These are phyloP conservation scores for Xylaria flabelliformis DNA, from an alignment of 495 filamentous ascomycete genomes.

Conservation along the genomic window DNA sequence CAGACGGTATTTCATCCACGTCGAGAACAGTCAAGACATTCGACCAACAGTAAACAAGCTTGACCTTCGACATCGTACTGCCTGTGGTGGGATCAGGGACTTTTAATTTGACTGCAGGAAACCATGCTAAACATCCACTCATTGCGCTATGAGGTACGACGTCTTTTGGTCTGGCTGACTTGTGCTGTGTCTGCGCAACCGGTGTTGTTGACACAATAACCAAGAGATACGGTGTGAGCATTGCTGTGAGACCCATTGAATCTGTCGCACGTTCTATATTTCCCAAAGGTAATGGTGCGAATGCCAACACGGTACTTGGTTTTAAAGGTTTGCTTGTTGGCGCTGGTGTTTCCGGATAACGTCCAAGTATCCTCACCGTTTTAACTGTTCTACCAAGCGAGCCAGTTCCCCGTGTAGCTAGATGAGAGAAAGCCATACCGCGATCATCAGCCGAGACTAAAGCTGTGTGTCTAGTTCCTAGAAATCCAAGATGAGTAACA, in stretches of 20 bases:
- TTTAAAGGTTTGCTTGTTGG: constrained; percentile 70
- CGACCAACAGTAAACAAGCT: constrained; percentile 98
- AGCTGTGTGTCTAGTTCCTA: constrained; percentile 94
- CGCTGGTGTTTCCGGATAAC: constrained; percentile 75
- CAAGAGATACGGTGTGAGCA: constrained; percentile 93
- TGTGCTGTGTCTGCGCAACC: constrained; percentile 93
- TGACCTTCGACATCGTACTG: constrained; percentile 69
- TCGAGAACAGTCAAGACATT: constrained; percentile 93
- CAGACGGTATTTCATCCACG: constrained; percentile 73
- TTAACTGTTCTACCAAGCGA: constrained; percentile 84
- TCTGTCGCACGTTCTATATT: constrained; percentile 91
- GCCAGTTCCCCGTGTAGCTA: constrained; percentile 90
- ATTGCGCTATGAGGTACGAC: constrained; percentile 86
- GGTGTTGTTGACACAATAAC: constrained; percentile 98
- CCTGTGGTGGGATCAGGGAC: constrained; percentile 64
- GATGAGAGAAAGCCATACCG: constrained; percentile 97
- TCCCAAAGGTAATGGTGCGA: constrained; percentile 86
- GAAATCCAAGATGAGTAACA: constrained; percentile 88
- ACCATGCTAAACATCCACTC: constrained; percentile 95
- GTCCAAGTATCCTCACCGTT: constrained; percentile 86
- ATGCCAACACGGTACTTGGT: constrained; percentile 93
- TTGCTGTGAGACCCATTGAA: constrained; percentile 86
- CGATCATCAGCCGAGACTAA: constrained; percentile 96
- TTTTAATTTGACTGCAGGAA: constrained; percentile 92
- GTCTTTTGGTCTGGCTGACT: constrained; percentile 87